Percentiles rank a stretch among this genome's conserved stretches.
phyloP scores from a whole-genome alignment of 805 yeast species.

The Nakazawaea wickerhamii region DNA sequence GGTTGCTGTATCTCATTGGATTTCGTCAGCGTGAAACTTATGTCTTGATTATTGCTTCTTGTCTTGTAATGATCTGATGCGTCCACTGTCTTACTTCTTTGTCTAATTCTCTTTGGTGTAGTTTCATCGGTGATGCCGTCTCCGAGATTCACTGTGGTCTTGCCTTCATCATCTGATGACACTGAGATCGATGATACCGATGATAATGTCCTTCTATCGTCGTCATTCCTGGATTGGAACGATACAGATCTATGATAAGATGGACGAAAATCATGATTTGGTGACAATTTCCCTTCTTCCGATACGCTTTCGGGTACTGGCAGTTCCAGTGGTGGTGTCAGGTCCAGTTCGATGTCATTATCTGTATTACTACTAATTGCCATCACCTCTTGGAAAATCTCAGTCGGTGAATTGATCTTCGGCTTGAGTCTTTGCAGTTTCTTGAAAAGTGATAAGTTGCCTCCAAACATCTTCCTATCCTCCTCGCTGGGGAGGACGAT shows the following conservation, averaged over 20 bases:
- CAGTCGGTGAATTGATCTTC: neutral
- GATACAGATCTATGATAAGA: constrained; percentile 11
- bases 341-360: too few relatives aligned
- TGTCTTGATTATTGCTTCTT: neutral
- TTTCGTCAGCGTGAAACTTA: neutral
- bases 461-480: neutral
- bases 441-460: neutral
- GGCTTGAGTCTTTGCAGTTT: neutral
- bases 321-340: neutral
- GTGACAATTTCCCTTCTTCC: neutral
- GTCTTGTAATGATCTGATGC: constrained; percentile 19
- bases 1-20: neutral
- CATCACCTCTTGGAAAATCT: neutral
- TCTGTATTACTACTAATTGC: neutral
- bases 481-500: neutral
- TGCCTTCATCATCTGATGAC: neutral
- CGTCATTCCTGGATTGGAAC: constrained; percentile 8
- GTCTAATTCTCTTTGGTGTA: constrained; percentile 18
- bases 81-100: constrained; percentile 28
- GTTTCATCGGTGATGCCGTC: neutral
- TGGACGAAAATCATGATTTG: neutral
- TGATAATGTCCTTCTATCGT: constrained; percentile 1
- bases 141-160: neutral
- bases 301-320: neutral
- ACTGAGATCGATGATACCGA: neutral